Conservation (phyloP, 306 rosid genomes). For the Vigna hirtella region DNA sequence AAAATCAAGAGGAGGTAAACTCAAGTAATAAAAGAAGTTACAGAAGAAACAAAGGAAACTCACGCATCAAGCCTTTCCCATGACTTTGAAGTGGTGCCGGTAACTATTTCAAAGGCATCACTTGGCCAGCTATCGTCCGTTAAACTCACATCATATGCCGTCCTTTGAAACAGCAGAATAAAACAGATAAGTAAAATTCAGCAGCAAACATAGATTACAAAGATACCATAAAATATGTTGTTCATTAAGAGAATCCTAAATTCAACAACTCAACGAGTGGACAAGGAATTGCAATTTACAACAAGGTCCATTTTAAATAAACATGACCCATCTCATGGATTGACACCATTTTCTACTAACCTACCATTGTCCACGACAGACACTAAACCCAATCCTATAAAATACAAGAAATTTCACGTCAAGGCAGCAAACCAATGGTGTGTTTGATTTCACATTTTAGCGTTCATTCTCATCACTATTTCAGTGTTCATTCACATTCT, state of each 20-base stretch:
- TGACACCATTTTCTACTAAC: constrained; percentile 6
- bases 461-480: background rate
- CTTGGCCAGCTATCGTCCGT: constrained; percentile 82
- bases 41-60: constrained; percentile 45
- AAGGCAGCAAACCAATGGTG: background rate
- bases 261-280: background rate
- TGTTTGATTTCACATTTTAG: background rate
- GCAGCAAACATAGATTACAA: constrained; percentile 12
- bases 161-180: constrained; percentile 54
- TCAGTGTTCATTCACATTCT: background rate
- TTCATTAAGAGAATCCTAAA: constrained; percentile 6
- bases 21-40: constrained; percentile 28
- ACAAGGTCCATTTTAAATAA: background rate
- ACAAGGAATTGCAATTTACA: constrained; percentile 2
- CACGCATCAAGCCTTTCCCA: constrained; percentile 99
- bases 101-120: constrained; percentile 65
- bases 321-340: background rate
- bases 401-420: background rate
- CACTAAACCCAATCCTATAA: background rate
- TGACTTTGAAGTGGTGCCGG: constrained; percentile 76
- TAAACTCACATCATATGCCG: constrained; percentile 90
- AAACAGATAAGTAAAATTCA: constrained; percentile 11
- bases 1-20: background rate
- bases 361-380: constrained; percentile 9
- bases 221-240: constrained; percentile 8